A percentile compares a stretch with the other conserved stretches of the same genome.
These are phyloP conservation scores for Stygiomarasmius scandens DNA, from an alignment of 1,284 basidiomycete genomes.

Conservation along the genomic window DNA sequence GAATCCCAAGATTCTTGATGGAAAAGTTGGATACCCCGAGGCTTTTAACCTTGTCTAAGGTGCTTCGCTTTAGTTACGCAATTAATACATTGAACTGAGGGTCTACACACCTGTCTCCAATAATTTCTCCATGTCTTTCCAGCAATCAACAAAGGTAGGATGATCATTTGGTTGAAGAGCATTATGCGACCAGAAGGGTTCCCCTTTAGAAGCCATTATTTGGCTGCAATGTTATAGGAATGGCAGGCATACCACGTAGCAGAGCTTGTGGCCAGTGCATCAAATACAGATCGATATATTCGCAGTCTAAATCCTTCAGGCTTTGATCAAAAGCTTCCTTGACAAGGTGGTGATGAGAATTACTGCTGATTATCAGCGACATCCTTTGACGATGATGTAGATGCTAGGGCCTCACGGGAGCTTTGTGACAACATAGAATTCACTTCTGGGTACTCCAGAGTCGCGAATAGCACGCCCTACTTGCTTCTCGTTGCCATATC, in stretches of 20 bases:
- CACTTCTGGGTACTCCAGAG: slow-evolving; percentile 45
- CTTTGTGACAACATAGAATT: slow-evolving; percentile 57
- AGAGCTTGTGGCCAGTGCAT: slow-evolving; percentile 62
- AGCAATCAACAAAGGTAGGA: slow-evolving; percentile 54
- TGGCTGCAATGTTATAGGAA: neutral
- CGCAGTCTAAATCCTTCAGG: slow-evolving; percentile 56
- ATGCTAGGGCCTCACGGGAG: slow-evolving; percentile 30
- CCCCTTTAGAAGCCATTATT: neutral
- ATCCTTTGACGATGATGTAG: neutral
- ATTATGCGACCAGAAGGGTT: slow-evolving; percentile 1
- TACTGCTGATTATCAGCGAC: slow-evolving; percentile 19
- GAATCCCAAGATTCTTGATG: slow-evolving; percentile 48
- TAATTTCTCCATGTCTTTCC: slow-evolving; percentile 59
- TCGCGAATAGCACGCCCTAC: slow-evolving; percentile 54
- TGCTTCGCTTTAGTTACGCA: slow-evolving; percentile 32
- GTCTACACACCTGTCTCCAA: slow-evolving; percentile 32
- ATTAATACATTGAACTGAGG: neutral
- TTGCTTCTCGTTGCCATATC: slow-evolving; percentile 45
- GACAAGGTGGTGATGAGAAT: slow-evolving; percentile 46
- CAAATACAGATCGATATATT: slow-evolving; percentile 74
- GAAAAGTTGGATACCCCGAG: slow-evolving; percentile 76
- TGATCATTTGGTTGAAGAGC: slow-evolving; percentile 39
- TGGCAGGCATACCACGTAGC: neutral
- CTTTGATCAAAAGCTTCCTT: slow-evolving; percentile 56
- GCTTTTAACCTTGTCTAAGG: slow-evolving; percentile 47